Conservation (phyloP, 306 rosid species). For the Dalbergia cultrata region DNA sequence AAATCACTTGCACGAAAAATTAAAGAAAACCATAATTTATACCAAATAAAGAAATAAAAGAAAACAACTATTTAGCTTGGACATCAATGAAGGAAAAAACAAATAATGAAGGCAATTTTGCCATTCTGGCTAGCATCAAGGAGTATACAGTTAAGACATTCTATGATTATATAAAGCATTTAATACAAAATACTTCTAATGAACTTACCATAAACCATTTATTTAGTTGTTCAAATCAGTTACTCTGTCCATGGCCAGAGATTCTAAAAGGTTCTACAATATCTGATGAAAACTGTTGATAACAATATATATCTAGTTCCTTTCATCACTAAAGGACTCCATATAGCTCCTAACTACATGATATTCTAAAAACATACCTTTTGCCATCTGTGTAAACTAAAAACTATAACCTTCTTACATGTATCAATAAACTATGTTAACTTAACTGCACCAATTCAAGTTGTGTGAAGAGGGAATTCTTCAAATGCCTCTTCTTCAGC, state of each 20-base stretch:
- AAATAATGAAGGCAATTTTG: too few relatives aligned
- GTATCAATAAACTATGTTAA: slow-evolving; percentile 45
- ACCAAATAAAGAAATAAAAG: slow-evolving; percentile 5
- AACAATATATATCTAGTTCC: slow-evolving; percentile 5
- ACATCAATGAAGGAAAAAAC: too few relatives aligned
- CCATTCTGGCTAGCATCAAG: background rate
- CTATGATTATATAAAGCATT: background rate
- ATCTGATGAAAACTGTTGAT: slow-evolving; percentile 27
- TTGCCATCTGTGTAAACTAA: slow-evolving; percentile 33
- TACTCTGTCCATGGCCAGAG: slow-evolving; percentile 4
- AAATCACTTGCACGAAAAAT: background rate
- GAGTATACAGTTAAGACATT: background rate
- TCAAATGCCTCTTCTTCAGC: slow-evolving; percentile 35
- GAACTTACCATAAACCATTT: background rate
- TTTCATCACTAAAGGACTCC: slow-evolving; percentile 31
- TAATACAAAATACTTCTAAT: background rate
- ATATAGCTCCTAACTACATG: slow-evolving; percentile 22
- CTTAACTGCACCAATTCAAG: slow-evolving; percentile 44
- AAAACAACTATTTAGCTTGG: background rate
- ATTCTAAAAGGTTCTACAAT: slow-evolving; percentile 29
- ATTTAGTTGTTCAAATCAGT: slow-evolving; percentile 26
- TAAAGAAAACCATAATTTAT: background rate
- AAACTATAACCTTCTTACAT: slow-evolving; percentile 46
- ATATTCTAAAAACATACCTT: slow-evolving; percentile 33
- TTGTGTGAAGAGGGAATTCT: slow-evolving; percentile 30